phyloP scores from a whole-genome alignment of 2,329 filamentous ascomycete genomes.

The Leptographium galeiforme region DNA sequence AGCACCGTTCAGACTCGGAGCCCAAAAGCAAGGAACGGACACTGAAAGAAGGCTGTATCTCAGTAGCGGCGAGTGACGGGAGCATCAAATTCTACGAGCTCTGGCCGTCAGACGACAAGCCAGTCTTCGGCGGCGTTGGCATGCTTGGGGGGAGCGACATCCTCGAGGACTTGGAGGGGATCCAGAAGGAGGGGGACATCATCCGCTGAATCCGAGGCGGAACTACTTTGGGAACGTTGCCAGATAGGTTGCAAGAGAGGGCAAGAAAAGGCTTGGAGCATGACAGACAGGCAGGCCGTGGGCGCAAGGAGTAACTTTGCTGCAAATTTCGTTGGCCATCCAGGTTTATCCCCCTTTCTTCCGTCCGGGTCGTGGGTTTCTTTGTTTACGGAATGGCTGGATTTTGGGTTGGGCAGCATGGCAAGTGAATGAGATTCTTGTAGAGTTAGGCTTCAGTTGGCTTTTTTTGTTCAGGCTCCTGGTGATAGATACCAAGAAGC shows the following conservation, averaged over 20 bases:
- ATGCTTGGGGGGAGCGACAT: slow-evolving; percentile 74
- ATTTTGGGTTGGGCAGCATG: no score
- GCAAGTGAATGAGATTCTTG: neutral
- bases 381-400: no score
- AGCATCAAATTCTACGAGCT: slow-evolving; percentile 94
- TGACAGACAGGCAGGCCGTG: no score
- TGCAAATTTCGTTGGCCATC: no score
- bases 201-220: slow-evolving; percentile 41
- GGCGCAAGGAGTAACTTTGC: no score
- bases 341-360: no score
- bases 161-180: slow-evolving; percentile 66
- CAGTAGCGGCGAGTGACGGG: slow-evolving; percentile 83
- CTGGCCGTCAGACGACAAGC: slow-evolving; percentile 55
- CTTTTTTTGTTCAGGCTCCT: neutral
- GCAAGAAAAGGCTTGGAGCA: no score
- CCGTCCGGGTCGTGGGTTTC: no score
- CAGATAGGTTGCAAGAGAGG: no score
- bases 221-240: no score
- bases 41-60: slow-evolving; percentile 65
- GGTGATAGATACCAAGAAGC: neutral
- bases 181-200: slow-evolving; percentile 58
- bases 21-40: slow-evolving; percentile 36
- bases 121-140: slow-evolving; percentile 37
- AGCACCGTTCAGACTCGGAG: slow-evolving; percentile 21
- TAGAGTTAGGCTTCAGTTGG: neutral